Evolutionary conservation across 495 filamentous ascomycete species (phyloP), one percentile per base, ranked within the genome.

Genomic region (Parmelia sp.): DNA sequence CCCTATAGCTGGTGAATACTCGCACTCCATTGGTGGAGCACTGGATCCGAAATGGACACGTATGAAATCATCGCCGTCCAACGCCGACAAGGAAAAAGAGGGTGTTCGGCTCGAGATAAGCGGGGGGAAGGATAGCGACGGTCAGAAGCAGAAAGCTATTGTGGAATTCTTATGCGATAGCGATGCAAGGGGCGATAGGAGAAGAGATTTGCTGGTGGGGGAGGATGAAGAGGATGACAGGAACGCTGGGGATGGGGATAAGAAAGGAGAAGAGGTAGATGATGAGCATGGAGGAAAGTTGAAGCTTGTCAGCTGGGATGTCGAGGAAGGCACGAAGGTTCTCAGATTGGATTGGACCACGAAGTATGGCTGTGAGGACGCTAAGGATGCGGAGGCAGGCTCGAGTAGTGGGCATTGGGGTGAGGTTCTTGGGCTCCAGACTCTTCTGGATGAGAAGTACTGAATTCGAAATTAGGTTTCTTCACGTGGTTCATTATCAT

Each of bases 401-500:
- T 66, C 29, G 59, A 66, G 55, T 53, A 73, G 29, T 70, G 74
- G 71, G 12, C 76, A 80, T 61, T 97, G 93, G 95, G 94, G 51
- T 55, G 51, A 55, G 51, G 31, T 31, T 33, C 29, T 9, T 3
- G 29, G 51, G 15, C 51, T 33, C 21, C 29, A 21, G 0, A 2
- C 27, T 29, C 51, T 55, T 12, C 5, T 55, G 29, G 29, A 55
- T 9, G 21, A 15, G 9, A 35, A 35, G 27, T 29, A 4, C 29
- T 55, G 29, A 55, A 15, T 55, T 29, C 51, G 27, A 35, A 19
- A 55, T 11, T 35, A 55, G 51, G 95, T 0, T 93, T 96, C 77
- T 97, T 98, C 73, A 96, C 94, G 14, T 98, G 94, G 94, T 79
- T 97, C 66, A 86, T 97, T 66, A 88, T 98, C 68, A 88, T 98